These are phyloP conservation scores for Oenanthe sinensis DNA, from an alignment of 129 eudicot genomes.

Conservation along the genomic window DNA sequence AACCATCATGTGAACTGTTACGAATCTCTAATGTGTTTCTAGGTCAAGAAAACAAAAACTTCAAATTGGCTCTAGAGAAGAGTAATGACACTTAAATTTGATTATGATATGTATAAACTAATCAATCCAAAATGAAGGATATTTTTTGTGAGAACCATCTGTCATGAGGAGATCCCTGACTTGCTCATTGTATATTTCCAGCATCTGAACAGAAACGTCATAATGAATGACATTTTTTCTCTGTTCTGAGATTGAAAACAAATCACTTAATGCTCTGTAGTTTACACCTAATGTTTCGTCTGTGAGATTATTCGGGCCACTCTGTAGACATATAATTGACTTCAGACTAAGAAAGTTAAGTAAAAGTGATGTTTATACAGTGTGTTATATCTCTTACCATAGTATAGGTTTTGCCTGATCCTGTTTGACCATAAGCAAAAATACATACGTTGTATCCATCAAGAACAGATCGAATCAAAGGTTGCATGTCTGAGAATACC, in stretches of 20 bases:
- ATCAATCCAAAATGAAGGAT: slow-evolving; percentile 37
- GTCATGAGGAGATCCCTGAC: slow-evolving; percentile 70
- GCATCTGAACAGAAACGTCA: slow-evolving; percentile 62
- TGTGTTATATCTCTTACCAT: slow-evolving; percentile 38
- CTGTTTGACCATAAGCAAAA: slow-evolving; percentile 92
- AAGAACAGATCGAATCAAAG: slow-evolving; percentile 74
- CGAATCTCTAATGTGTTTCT: slow-evolving; percentile 67
- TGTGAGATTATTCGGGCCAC: slow-evolving; percentile 52
- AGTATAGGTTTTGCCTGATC: slow-evolving; percentile 81
- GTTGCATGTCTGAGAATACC: slow-evolving; percentile 76
- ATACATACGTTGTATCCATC: slow-evolving; percentile 83
- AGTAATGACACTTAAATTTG: neutral
- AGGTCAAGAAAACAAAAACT: slow-evolving; percentile 39
- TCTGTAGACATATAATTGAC: slow-evolving; percentile 35
- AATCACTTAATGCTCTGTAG: slow-evolving; percentile 64
- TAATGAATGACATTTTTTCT: slow-evolving; percentile 51
- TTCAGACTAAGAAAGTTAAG: neutral
- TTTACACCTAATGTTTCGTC: slow-evolving; percentile 63
- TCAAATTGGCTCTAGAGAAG: neutral
- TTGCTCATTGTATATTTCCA: slow-evolving; percentile 82
- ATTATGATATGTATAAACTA: neutral
- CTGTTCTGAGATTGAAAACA: slow-evolving; percentile 59
- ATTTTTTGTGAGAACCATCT: slow-evolving; percentile 57
- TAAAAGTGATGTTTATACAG: neutral
- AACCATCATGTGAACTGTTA: slow-evolving; percentile 53